phyloP scores from a whole-genome alignment of 2,329 filamentous ascomycete genomes.

The Ophiosphaerella herpotricha region DNA sequence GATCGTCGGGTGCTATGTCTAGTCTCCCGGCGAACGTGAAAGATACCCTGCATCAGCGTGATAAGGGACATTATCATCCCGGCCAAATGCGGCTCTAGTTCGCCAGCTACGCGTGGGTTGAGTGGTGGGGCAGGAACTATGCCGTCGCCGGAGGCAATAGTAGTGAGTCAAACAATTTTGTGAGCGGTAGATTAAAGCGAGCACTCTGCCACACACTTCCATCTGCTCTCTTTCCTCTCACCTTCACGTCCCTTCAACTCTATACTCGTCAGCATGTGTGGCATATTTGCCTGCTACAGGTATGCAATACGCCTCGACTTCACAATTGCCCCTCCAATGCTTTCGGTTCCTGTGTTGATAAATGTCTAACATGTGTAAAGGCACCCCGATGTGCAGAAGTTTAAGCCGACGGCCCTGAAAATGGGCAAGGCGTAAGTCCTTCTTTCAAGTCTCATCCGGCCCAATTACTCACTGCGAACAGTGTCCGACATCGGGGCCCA shows the following conservation, averaged over 20 bases:
- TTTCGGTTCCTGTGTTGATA: slow-evolving; percentile 21
- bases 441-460: slow-evolving; percentile 1
- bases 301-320: slow-evolving; percentile 47
- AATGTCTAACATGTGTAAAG: slow-evolving; percentile 48
- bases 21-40: too few species aligned
- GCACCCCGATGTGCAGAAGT: slow-evolving; percentile 92
- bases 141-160: slow-evolving; percentile 18
- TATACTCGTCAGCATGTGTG: slow-evolving; percentile 73
- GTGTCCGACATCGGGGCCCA: slow-evolving; percentile 92
- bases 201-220: slow-evolving; percentile 9
- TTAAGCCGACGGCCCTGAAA: slow-evolving; percentile 92
- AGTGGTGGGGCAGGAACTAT: slow-evolving; percentile 23
- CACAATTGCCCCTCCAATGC: slow-evolving; percentile 30
- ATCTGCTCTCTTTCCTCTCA: slow-evolving; percentile 10
- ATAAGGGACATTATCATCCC: slow-evolving; percentile 16
- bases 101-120: slow-evolving; percentile 15
- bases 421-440: slow-evolving; percentile 86
- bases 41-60: slow-evolving; percentile 11
- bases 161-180: slow-evolving; percentile 31
- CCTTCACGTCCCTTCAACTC: slow-evolving; percentile 4
- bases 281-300: slow-evolving; percentile 95
- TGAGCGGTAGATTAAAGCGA: slow-evolving; percentile 16
- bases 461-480: slow-evolving; percentile 52
- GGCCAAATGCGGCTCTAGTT: slow-evolving; percentile 21
- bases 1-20: slow-evolving; percentile 11